Evolutionary conservation across 2,329 filamentous ascomycete species (phyloP), one percentile per base, ranked within the genome.

Genomic region (Tolypocladium pustulatum): DNA sequence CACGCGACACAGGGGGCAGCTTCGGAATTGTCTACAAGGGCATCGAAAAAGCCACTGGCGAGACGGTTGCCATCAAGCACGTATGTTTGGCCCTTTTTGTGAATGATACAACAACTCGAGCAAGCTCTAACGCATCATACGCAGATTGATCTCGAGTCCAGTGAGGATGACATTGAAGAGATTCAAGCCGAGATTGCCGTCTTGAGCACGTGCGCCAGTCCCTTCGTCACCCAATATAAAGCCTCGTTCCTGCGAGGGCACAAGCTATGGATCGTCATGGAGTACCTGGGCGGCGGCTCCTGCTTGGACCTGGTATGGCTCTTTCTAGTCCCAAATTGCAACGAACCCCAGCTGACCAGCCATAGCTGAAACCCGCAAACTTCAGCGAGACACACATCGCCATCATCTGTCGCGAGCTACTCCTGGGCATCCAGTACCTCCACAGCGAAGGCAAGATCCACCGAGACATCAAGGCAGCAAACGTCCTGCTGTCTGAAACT

Each of bases 261-360:
- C 71, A 99, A 97, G 76, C 78, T 99, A 78, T 99, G 94, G 94
- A 99, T 99, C 69, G 91, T 97, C 60, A 99, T 99, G 94, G 94
- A 99, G 74, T 99, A 89, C 69, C 78, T 99, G 13, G 94, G 94
- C 7, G 94, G 94, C 63, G 94, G 94, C 46, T 97, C 94, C 22
- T 97, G 94, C 71, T 81, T 97, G 64, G 94, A 99, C 72, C 74
- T 99, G 78, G 90, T 96, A 82, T 2, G 46, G 15, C 36, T 8
- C 13, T 12, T 30, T n/a, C 22, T 20, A 12, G 13, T 40, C n/a
- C 13, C 52, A 17, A 36, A 30, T 25, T 7, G 52, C 22, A 7
- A 12, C 57, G 54, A 57, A 37, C 51, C 51, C 27, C n/a, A 58
- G 61, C 74, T 75, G 65, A 77, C 70, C 55, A 37, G 10, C 52